Conservation (phyloP, 177 flowering plant genomes). For the Vitis hybrid region DNA sequence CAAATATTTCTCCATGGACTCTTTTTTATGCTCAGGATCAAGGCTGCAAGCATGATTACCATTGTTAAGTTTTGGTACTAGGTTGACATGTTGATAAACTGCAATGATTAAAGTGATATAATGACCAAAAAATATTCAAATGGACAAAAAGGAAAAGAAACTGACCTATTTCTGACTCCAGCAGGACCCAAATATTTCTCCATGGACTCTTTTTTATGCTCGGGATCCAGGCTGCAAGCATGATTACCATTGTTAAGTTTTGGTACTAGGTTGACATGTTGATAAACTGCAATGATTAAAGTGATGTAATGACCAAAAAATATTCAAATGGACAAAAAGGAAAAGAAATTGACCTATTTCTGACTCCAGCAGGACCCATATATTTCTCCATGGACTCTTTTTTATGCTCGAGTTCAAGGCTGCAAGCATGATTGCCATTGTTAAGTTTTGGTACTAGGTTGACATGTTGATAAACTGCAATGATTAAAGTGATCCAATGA, state of each 20-base stretch:
- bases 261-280: background rate
- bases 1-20: conserved; percentile 81
- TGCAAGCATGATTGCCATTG: conserved; percentile 28
- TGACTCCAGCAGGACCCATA: conserved; percentile 78
- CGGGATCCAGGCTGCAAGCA: conserved; percentile 86
- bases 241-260: background rate
- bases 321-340: background rate
- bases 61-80: background rate
- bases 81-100: background rate
- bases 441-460: background rate
- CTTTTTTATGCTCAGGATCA: conserved; percentile 87
- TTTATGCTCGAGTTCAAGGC: conserved; percentile 91
- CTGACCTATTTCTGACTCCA: conserved; percentile 86
- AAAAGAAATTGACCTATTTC: conserved; percentile 68
- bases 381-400: conserved; percentile 91
- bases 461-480: background rate
- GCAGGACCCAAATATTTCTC: conserved; percentile 52
- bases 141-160: background rate
- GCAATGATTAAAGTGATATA: background rate
- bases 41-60: conserved; percentile 53
- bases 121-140: background rate
- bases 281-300: background rate
- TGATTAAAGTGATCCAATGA: background rate
- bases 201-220: conserved; percentile 81
- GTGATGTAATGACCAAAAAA: background rate